Evolutionary conservation across 2,329 filamentous ascomycete genomes (phyloP).

Genomic region (Purpureocillium takamizusanense): DNA sequence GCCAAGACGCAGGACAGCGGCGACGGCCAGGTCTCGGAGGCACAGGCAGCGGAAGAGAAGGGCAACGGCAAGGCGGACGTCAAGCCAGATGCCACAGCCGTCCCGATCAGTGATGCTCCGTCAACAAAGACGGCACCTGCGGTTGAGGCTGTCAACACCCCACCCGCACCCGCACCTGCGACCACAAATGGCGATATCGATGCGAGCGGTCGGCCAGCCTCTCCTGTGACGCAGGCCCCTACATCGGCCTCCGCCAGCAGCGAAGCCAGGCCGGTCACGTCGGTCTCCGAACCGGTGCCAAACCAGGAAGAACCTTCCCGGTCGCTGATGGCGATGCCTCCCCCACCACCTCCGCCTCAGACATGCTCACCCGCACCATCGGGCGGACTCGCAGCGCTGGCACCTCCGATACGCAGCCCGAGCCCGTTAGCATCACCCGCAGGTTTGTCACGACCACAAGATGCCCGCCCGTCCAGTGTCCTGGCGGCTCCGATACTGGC

Average conservation of each 20-base stretch:
- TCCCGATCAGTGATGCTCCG: too few relatives aligned
- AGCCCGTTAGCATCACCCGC: slow-evolving; percentile 10
- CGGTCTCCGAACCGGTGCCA: background rate
- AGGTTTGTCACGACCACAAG: slow-evolving; percentile 13
- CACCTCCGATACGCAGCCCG: slow-evolving; percentile 4
- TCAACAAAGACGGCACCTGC: too few relatives aligned
- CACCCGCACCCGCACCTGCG: too few relatives aligned
- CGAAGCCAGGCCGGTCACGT: background rate
- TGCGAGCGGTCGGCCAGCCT: background rate
- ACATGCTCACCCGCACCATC: slow-evolving; percentile 6
- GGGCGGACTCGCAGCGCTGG: slow-evolving; percentile 9
- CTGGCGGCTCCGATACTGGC: slow-evolving; percentile 28
- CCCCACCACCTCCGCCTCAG: slow-evolving; percentile 10
- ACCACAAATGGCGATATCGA: too few relatives aligned
- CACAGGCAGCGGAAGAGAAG: too few relatives aligned
- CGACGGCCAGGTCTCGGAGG: too few relatives aligned
- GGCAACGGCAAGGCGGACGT: too few relatives aligned
- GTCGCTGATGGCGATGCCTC: slow-evolving; percentile 12
- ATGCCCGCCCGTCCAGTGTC: slow-evolving; percentile 20
- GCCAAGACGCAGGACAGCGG: too few relatives aligned
- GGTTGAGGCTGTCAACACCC: too few relatives aligned
- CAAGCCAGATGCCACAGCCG: too few relatives aligned
- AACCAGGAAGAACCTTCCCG: slow-evolving; percentile 4
- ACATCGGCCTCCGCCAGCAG: background rate
- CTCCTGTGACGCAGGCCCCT: background rate